A percentile compares a stretch with the other conserved stretches of the same genome.
phyloP scores from a whole-genome alignment of 768 basidiomycete species.

The Tulasnella sp. region DNA sequence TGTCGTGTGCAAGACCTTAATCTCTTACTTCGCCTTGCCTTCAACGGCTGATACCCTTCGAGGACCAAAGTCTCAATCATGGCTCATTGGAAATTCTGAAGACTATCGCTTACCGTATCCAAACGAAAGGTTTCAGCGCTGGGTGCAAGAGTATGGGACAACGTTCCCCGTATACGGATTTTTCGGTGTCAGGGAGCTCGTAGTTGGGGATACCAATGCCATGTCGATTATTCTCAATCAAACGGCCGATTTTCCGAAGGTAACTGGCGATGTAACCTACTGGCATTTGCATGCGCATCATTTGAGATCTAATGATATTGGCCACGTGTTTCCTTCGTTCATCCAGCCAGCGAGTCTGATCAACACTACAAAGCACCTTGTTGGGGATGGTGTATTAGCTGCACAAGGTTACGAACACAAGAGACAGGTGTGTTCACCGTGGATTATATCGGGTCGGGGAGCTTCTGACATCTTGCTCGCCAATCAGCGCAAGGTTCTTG shows the following conservation, averaged over 20 bases:
- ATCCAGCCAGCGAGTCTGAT: background rate
- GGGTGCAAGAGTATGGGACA: slow-evolving; percentile 3
- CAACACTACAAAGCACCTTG: background rate
- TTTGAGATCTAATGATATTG: too few relatives aligned
- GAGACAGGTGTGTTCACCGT: background rate
- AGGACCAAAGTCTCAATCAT: too few relatives aligned
- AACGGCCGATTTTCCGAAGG: slow-evolving; percentile 7
- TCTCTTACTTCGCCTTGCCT: too few relatives aligned
- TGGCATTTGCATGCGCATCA: too few relatives aligned
- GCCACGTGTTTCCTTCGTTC: too few relatives aligned
- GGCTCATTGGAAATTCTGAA: too few relatives aligned
- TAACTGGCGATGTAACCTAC: background rate
- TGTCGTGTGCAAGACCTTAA: too few relatives aligned
- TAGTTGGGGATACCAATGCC: background rate
- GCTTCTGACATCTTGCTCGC: background rate
- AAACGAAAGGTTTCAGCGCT: background rate
- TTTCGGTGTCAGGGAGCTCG: background rate
- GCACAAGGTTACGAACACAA: slow-evolving; percentile 13
- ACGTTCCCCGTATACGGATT: slow-evolving; percentile 7
- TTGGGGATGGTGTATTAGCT: background rate
- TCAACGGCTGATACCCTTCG: too few relatives aligned
- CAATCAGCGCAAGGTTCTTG: slow-evolving; percentile 1
- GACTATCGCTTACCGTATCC: too few relatives aligned
- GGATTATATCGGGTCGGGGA: too few relatives aligned
- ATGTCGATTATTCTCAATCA: slow-evolving; percentile 5